Evolutionary conservation across 169 alveolate species (phyloP), one percentile per base, ranked within the genome.

Genomic region (Eimeria praecox): DNA sequence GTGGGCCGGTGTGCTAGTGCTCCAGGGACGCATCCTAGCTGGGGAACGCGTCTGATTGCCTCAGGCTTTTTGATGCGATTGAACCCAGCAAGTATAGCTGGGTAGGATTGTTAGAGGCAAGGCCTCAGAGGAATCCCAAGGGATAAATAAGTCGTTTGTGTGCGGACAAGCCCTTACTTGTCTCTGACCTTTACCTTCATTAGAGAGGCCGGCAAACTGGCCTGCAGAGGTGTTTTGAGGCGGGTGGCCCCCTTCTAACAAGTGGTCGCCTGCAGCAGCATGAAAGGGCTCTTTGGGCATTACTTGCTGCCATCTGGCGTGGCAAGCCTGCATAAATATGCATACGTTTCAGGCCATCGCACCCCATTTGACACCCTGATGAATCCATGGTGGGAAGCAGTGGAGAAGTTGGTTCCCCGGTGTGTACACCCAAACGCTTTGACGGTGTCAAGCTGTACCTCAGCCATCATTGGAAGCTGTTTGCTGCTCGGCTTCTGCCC

Each of bases 331-430:
- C 96, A 93, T 69, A 80, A 73, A 56, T 93, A 93, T 69, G 77
- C 90, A 24, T 93, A 93, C 46, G 56, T 80, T 8, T 82, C 94
- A 22, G 96, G 96, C 2, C 93, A 88, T 52, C 90, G 90, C n/a
- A 93, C 96, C 1, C 96, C 96, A 18, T 54, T 93, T 35, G 96
- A 93, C 52, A 62, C 20, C 52, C 14, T 93, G 27, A 64, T 93
- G 92, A 93, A 80, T 35, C 96, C 96, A 35, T 93, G 92, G 92
- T 93, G 96, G 96, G 94, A 93, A 14, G 90, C 66, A 3, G 96
- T 83, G 16, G 96, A 71, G 42, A 80, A 54, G 62, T 46, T 62
- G 35, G 69, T 93, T 14, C 96, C 96, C 2, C n/a, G 73, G 10
- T 46, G 33, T 20, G 88, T 93, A 3, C 96, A 93, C 80, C 96